Evolutionary conservation across 2,329 filamentous ascomycete species (phyloP), one percentile per base, ranked within the genome.

Genomic region (Fusarium transvaalense): DNA sequence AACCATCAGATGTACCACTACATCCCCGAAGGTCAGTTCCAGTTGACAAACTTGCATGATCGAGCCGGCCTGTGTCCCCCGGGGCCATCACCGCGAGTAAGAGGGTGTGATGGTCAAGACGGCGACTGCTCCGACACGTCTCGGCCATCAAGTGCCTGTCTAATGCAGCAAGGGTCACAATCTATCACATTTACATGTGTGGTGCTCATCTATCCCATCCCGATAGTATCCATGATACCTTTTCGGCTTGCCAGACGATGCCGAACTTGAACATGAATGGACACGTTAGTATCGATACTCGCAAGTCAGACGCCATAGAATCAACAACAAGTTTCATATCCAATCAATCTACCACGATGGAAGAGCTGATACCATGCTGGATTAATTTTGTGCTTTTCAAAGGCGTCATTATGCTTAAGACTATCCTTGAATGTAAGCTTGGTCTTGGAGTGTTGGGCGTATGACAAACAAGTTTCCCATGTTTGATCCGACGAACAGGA

Each of bases 241-340:
- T n/a, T 25, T 34, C 5, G 9, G 13, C 29, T n/a, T 13, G 10
- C 10, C 31, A 14, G 13, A 31, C 23, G 14, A 23, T 19, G 21
- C 13, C 10, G 12, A 38, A 29, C 23, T 32, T 15, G 19, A 27
- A 15, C n/a, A 5, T 31, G 39, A 34, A 31, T 32, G 17, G 56
- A 31, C 14, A 35, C 15, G n/a, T 42, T 45, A 37, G 37, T 17
- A 43, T 56, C 15, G 4, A 29, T 23, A 31, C n/a, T 29, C 25
- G n/a, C 42, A 25, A 43, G 37, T 29, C 42, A 48, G 47, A 39
- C 60, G 48, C 57, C 35, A 56, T 63, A 12, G 6, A 47, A 15
- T 19, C 31, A 29, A 15, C 14, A 13, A 6, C 10, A 23, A 23
- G 4, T 8, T 15, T 14, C 10, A 14, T n/a, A 17, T 3, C 35